Evolutionary conservation across 1,284 basidiomycete genomes (phyloP), one percentile per base, ranked within the genome.

Genomic region (Trametes sp.): DNA sequence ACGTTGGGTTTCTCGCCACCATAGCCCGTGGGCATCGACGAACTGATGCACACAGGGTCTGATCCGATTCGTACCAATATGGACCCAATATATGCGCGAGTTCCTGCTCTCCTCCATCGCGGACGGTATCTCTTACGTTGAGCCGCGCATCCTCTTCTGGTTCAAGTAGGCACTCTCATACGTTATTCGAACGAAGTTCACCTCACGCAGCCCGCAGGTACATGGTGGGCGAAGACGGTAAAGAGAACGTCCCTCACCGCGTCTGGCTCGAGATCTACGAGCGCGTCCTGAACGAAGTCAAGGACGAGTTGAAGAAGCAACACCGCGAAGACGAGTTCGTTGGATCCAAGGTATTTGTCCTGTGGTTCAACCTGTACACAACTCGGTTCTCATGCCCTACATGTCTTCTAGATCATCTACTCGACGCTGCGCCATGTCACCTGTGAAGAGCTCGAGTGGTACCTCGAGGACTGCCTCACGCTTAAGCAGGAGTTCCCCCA

Each of bases 401-500:
- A 14, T n/a, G 38, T 41, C 13, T 16, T n/a, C 7, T n/a, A 91
- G 87, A 83, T 93, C 59, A 92, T 94, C 66, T 93, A 93, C 72
- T 81, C 83, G 2, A 89, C 89, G 0, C 71, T 92, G 33, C 83
- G 89, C 14, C 77, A 82, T 67, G 77, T 90, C 53, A 79, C 83
- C 1, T 74, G 78, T 16, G 85, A 89, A 59, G 84, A 86, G 63
- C 73, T 94, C 28, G 81, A 85, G 36, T 87, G 84, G 84, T 88
- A 88, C 71, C 74, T 87, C 24, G 86, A 91, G 54, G 91, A 94
- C 69, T 92, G 91, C 65, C 84, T 94, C 54, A 74, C 78, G 9
- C 78, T 94, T 61, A 93, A 92, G 73, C 85, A 88, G 70, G 82
- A 87, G 64, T 94, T 90, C 70, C 91, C 91, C 10, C 82, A 91